phyloP scores from a whole-genome alignment of 345 rosid species.

The Eucalyptus curtisii region DNA sequence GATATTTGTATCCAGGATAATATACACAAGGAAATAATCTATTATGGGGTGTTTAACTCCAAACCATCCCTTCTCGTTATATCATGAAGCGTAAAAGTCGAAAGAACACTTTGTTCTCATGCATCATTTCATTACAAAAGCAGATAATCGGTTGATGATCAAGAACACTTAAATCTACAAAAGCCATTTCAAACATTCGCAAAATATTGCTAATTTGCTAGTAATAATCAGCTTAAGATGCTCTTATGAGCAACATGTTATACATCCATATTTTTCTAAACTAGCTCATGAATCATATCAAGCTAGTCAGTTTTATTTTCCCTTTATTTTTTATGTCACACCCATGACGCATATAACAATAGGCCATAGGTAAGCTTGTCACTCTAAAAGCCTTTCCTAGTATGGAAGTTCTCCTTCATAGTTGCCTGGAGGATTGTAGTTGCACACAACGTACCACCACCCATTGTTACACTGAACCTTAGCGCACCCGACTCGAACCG shows the following conservation, averaged over 20 bases:
- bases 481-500: conserved; percentile 12
- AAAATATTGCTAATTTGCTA: background rate
- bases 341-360: background rate
- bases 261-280: background rate
- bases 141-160: no score
- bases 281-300: background rate
- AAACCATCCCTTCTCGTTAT: no score
- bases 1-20: no score
- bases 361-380: background rate
- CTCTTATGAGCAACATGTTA: background rate
- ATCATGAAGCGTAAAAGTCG: no score
- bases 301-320: background rate
- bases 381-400: background rate
- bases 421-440: conserved; percentile 3
- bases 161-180: background rate
- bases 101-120: no score
- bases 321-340: background rate
- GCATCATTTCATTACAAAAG: no score
- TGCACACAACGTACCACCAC: conserved; percentile 4
- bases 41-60: no score
- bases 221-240: background rate
- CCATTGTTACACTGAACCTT: conserved; percentile 5
- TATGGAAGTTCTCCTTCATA: background rate
- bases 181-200: background rate
- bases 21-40: no score